Evolutionary conservation across 176 grass and related monocot genomes (phyloP), one percentile per base, ranked within the genome.

Genomic region (Secale cereale): DNA sequence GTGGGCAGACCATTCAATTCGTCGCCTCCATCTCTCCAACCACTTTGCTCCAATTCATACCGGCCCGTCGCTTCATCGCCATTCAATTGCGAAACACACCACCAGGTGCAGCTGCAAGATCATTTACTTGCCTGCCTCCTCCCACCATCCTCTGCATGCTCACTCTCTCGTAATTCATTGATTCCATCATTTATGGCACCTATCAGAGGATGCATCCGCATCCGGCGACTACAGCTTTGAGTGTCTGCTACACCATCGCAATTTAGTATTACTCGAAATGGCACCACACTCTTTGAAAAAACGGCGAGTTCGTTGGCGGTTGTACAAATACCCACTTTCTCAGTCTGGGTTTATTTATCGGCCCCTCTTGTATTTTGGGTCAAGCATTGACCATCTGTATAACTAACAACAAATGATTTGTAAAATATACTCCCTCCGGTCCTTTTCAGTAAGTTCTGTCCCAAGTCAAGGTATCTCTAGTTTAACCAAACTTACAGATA

Each of bases 91-190:
- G 4, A 28, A 26, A 73, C 70, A 73, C 1, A 26, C 37, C n/a
- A 72, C 37, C 70, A 73, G 70, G 28, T 73, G 70, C 40, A 48
- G 70, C 70, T 29, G 70, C 70, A 74, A 10, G 25, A 74, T 48
- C 70, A 74, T 74, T 74, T 74, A 72, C 70, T 73, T 41, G 40
- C 25, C 14, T 48, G 70, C 70, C 40, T 28, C 40, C 70, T 48
- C 70, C 70, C 70, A 74, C 25, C 40, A 74, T 16, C 70, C 39
- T 45, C 70, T 45, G 39, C 70, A 73, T 74, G 25, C 68, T n/a
- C 11, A 1, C 67, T 23, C 67, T 23, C 10, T 7, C 15, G 4
- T 6, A 39, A 73, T 73, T 73, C 23, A 45, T 45, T 41, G n/a
- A 43, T 43, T 1, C 7, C 39, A 43, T 43, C n/a, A 73, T 43